These are phyloP conservation scores for Vitis hybrid DNA, from an alignment of 177 flowering plant species.

Conservation along the genomic window DNA sequence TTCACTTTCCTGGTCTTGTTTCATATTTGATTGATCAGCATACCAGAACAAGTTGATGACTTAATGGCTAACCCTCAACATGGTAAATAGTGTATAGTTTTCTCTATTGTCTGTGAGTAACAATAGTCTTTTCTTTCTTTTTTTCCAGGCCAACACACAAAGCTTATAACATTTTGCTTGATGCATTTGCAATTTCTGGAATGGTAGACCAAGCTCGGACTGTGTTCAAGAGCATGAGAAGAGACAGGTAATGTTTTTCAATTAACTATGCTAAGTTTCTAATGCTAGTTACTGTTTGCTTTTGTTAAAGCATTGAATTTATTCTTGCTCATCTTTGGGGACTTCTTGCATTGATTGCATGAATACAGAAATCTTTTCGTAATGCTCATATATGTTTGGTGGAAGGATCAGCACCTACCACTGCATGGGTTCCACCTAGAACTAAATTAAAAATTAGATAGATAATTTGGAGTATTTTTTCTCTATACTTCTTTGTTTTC, in stretches of 20 bases:
- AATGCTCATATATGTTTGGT: background rate
- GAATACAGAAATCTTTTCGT: background rate
- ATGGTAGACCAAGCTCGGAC: constrained; percentile 89
- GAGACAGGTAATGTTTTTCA: constrained; percentile 66
- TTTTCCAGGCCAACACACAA: constrained; percentile 83
- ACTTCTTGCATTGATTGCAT: background rate
- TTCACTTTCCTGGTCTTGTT: background rate
- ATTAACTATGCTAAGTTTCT: background rate
- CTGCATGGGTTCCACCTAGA: too few species aligned
- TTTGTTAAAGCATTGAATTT: background rate
- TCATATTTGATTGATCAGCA: background rate
- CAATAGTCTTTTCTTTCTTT: constrained; percentile 1
- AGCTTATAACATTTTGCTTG: constrained; percentile 91
- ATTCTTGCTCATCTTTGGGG: background rate
- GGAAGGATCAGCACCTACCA: too few species aligned
- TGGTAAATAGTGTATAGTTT: background rate
- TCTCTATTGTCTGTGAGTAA: background rate
- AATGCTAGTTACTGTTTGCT: background rate
- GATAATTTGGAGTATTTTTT: background rate
- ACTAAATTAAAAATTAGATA: background rate
- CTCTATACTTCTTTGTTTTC: too few species aligned
- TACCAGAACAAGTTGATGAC: too few species aligned
- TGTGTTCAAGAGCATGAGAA: constrained; percentile 94
- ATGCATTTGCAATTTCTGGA: constrained; percentile 96
- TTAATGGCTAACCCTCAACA: background rate